A percentile compares a stretch with the other conserved stretches of the same genome.
Evolutionary conservation across 208 protist species (phyloP).

Genomic region (Crithidia expoeki): DNA sequence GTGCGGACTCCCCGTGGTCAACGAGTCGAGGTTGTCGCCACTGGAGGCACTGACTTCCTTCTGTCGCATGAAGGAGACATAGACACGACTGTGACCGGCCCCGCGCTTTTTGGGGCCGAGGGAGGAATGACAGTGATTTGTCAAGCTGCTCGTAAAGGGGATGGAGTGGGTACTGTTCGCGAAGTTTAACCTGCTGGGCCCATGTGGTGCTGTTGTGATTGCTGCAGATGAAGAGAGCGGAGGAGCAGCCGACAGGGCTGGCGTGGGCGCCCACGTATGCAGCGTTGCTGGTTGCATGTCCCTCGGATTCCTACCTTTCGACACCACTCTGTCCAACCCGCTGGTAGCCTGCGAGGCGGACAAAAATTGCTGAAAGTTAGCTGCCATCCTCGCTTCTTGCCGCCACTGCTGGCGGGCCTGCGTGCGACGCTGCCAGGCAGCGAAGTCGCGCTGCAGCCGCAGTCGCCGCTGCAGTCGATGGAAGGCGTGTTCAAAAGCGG

Average conservation of each 20-base stretch:
- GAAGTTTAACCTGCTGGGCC: not conserved
- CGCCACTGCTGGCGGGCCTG: slow-evolving; percentile 34
- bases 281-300: not conserved
- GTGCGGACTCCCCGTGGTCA: not conserved
- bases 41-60: not conserved
- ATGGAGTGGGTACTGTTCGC: not conserved
- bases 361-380: slow-evolving; percentile 62
- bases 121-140: not conserved
- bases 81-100: slow-evolving; percentile 18
- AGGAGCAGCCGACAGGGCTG: not conserved
- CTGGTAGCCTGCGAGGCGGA: slow-evolving; percentile 42
- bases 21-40: not conserved
- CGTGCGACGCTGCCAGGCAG: slow-evolving; percentile 53
- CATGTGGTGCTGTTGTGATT: not conserved
- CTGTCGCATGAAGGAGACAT: slow-evolving; percentile 29
- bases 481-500: slow-evolving; percentile 10
- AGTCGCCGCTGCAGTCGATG: slow-evolving; percentile 35
- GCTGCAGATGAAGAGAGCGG: too few relatives aligned
- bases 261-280: not conserved
- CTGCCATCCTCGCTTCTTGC: slow-evolving; percentile 44
- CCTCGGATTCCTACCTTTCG: slow-evolving; percentile 3
- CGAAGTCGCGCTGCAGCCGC: slow-evolving; percentile 49
- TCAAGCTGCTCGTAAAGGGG: not conserved
- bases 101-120: not conserved
- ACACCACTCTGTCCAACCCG: slow-evolving; percentile 23